Base-by-base conservation (phyloP, 306 rosid genomes). In the Ceratonia siliqua region DNA sequence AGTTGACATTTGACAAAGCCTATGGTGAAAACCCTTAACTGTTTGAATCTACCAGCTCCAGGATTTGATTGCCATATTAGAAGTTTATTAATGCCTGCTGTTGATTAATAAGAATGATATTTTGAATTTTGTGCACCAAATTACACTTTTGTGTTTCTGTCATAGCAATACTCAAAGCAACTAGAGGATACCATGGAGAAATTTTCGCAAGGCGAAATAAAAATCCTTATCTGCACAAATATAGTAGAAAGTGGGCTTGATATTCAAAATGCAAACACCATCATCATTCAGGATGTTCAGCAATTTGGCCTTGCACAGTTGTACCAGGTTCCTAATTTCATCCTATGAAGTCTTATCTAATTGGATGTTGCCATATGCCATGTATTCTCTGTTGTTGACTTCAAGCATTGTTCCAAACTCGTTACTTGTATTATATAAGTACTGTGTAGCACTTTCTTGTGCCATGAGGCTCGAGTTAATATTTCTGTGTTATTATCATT, bases 171-270 rank as follows among this genome's bases (percentile, higher is more conserved):
- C 74, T 94, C 97, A 58, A 94, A 85, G 75, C 91, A 88, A 79
- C 91, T 94, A 52, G 98, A 91, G 83, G 98, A 91, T 76, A 91
- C 97, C 30, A 90, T 94, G 97, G 97, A 89, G 81, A 91, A 76
- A 70, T 94, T 94, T 87, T 81, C 93, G 20, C 86, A 63, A 30
- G 98, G 98, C 22, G 89, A 90, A 79, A 87, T 87, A 84, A 90
- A 86, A 75, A 85, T 94, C 80, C 97, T 91, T 71, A 80, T 88
- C 72, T 87, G 96, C 85, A 94, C 96, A 39, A 94, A 87, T 70
- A 91, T 94, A 74, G 97, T 94, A 64, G 98, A 94, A 86, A 94
- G 98, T 70, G 98, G 98, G 78, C 97, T 91, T 76, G 98, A 94
- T 77, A 94, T 94, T 86, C 97, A 91, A 88, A 94, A 94, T 83